These are phyloP conservation scores for Backusella psychrophila DNA, from an alignment of 192 early-diverging fungal species.

Conservation along the genomic window DNA sequence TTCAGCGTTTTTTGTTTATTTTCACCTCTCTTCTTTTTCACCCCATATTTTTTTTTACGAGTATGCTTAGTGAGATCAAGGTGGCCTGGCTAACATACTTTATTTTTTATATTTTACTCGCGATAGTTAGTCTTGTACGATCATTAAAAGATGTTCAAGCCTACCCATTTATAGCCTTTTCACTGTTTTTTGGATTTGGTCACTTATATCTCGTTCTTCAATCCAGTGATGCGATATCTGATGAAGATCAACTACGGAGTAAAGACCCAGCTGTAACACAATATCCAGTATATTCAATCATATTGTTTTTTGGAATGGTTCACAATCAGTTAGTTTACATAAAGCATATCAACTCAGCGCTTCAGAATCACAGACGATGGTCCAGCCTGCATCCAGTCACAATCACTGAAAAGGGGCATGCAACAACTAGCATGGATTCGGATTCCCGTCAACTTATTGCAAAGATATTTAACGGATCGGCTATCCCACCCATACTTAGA, in stretches of 20 bases:
- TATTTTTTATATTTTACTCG: constrained; percentile 5
- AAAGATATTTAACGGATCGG: neutral
- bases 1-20: neutral
- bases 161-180: neutral
- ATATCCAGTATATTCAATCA: neutral
- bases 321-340: neutral
- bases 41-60: neutral
- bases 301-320: neutral
- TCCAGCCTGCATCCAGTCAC: constrained; percentile 3
- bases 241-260: neutral
- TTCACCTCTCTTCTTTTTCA: neutral
- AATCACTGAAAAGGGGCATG: constrained; percentile 12
- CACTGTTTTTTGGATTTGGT: neutral
- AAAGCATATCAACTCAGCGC: neutral
- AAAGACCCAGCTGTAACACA: neutral
- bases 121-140: neutral
- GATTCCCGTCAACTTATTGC: neutral
- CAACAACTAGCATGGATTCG: neutral
- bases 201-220: neutral
- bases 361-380: constrained; percentile 7
- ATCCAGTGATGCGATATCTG: neutral
- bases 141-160: neutral
- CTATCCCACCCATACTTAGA: neutral
- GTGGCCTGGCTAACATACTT: neutral
- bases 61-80: neutral